These are phyloP conservation scores for Aspergillus baeticus DNA, from an alignment of 495 filamentous ascomycete species.

Conservation along the genomic window DNA sequence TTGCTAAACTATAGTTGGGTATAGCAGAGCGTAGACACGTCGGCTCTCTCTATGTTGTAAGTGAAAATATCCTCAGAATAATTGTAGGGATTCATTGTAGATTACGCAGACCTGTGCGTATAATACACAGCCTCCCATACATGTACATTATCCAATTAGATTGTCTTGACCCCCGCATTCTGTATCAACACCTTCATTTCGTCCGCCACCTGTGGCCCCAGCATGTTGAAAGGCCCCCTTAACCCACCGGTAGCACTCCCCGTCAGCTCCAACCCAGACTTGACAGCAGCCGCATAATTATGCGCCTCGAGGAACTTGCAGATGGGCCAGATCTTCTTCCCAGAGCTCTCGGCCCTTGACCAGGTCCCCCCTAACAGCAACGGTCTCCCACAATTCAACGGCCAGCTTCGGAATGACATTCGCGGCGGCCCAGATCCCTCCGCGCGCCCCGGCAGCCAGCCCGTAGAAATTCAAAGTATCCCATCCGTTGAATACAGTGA, in stretches of 20 bases:
- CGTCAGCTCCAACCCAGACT: constrained; percentile 34
- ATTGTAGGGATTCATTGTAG: too few relatives aligned
- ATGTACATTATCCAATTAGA: too few relatives aligned
- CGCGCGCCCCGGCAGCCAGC: constrained; percentile 28
- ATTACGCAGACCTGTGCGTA: too few relatives aligned
- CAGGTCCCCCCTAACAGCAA: constrained; percentile 29
- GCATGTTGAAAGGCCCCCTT: constrained; percentile 33
- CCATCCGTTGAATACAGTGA: constrained; percentile 37
- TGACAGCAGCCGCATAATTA: constrained; percentile 33
- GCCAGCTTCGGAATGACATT: constrained; percentile 38
- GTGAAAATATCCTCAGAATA: too few relatives aligned
- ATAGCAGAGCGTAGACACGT: too few relatives aligned
- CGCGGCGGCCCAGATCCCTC: constrained; percentile 37
- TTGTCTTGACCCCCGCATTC: constrained; percentile 33
- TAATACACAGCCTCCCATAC: too few relatives aligned
- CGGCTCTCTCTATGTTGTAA: too few relatives aligned
- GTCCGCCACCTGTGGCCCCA: constrained; percentile 21
- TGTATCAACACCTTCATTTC: constrained; percentile 29
- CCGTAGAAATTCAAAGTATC: constrained; percentile 40
- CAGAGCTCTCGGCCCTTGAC: constrained; percentile 32
- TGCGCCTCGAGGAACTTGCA: constrained; percentile 39
- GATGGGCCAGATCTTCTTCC: constrained; percentile 32
- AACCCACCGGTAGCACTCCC: constrained; percentile 32
- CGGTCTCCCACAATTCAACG: constrained; percentile 33
- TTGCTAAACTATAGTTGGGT: too few relatives aligned